Percentiles rank a stretch among this genome's conserved stretches.
Evolutionary conservation across 1,284 basidiomycete genomes (phyloP).

Genomic region (Rhodotorula sp.): DNA sequence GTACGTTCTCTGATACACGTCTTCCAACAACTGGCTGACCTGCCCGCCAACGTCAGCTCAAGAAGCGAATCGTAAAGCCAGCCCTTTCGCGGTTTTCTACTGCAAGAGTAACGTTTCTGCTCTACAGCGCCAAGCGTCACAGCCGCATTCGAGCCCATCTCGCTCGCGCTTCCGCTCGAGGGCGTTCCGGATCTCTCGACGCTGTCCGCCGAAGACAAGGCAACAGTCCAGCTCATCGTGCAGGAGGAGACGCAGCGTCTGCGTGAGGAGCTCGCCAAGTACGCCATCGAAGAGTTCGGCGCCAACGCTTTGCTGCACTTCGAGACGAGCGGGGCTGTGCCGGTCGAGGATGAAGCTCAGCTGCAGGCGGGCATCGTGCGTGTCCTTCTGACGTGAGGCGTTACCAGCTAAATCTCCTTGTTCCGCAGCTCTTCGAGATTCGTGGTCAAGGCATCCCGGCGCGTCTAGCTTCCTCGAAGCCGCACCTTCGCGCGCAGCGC

Average conservation of each 20-base stretch:
- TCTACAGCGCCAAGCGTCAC: slow-evolving; percentile 3
- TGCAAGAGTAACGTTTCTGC: background rate
- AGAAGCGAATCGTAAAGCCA: background rate
- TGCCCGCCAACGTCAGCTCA: background rate
- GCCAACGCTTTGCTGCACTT: slow-evolving; percentile 11
- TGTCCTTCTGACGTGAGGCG: background rate
- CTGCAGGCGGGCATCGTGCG: background rate
- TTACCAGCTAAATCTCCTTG: too few species aligned
- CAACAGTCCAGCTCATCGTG: background rate
- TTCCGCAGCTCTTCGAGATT: background rate
- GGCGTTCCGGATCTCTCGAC: background rate
- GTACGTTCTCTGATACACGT: background rate
- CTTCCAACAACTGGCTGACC: background rate
- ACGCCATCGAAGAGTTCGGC: slow-evolving; percentile 4
- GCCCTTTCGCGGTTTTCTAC: too few species aligned
- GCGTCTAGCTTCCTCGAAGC: background rate
- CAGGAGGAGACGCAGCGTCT: background rate
- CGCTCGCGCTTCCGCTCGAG: slow-evolving; percentile 3
- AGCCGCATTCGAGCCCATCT: background rate
- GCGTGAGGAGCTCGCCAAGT: background rate
- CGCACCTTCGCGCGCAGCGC: background rate
- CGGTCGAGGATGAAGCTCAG: background rate
- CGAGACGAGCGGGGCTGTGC: background rate
- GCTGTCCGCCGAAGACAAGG: background rate
- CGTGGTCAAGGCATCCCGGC: slow-evolving; percentile 5